Base-by-base conservation (phyloP, 176 grass and related monocot species). In the Pontederia paniculata region DNA sequence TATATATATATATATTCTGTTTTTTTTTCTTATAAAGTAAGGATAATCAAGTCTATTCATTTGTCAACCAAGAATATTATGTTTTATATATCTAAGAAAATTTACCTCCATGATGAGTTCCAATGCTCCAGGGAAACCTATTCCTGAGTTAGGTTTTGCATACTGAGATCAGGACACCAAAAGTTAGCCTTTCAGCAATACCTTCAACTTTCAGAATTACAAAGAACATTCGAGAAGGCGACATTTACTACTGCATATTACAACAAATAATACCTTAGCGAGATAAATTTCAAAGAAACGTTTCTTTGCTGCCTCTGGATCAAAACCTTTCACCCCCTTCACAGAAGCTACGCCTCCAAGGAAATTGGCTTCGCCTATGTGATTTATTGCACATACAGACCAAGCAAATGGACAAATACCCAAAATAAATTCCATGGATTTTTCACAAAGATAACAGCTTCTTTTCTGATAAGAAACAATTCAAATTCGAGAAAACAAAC, bases 201-300 rank as follows among this genome's bases (percentile, higher is more conserved):
- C 45, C 10, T 52, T n/a, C 77, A 53, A 23, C 4, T 56, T 57
- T 37, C 46, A 48, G 49, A 61, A 21, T 78, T 70, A 5, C 16
- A 61, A 65, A 1, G 22, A 52, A 57, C 60, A 13, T 52, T 25
- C 48, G 41, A 17, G 23, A 19, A 15, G n/a, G 51, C 59, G 17
- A 7, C 19, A 21, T 14, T 46, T 62, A n/a, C n/a, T n/a, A n/a
- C n/a, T n/a, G n/a, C n/a, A n/a, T n/a, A n/a, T n/a, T n/a, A n/a
- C n/a, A n/a, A n/a, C n/a, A n/a, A n/a, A n/a, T n/a, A 59, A 60
- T 65, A 98, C 93, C 93, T 88, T 88, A 41, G 81, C 74, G 53
- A 98, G 72, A 46, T 98, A 98, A 72, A 98, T 91, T 56, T 91
- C 77, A 66, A 98, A 91, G 75, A 98, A 91, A 0, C 70, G 73